Evolutionary conservation across 129 eudicot genomes (phyloP).

Genomic region (Scalesia atractyloides): DNA sequence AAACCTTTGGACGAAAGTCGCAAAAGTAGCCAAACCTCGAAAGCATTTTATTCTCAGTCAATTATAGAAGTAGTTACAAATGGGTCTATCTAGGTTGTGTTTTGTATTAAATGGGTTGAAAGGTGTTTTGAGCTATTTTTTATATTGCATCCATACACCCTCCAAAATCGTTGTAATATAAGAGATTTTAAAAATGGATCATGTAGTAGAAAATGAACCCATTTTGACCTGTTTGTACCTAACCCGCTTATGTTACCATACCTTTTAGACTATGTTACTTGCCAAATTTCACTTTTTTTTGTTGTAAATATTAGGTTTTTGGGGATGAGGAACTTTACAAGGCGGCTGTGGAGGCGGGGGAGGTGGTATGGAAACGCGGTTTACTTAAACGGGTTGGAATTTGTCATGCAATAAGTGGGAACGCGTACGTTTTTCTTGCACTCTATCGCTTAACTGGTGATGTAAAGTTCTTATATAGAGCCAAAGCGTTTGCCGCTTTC

Average conservation of each 20-base stretch:
- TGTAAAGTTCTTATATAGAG: conserved; percentile 57
- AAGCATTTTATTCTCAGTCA: too few relatives aligned
- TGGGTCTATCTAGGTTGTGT: background rate
- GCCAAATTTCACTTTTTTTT: background rate
- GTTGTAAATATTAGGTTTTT: conserved; percentile 47
- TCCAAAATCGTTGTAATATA: background rate
- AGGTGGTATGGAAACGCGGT: conserved; percentile 85
- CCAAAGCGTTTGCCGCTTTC: conserved; percentile 82
- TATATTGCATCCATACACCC: background rate
- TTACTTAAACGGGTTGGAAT: conserved; percentile 83
- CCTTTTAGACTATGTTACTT: background rate
- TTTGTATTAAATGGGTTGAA: background rate
- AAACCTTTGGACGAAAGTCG: too few relatives aligned
- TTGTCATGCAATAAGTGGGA: conserved; percentile 85
- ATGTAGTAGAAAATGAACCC: background rate
- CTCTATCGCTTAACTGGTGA: conserved; percentile 72
- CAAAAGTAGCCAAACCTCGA: too few relatives aligned
- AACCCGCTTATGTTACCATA: background rate
- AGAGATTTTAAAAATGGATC: background rate
- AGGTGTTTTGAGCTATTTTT: background rate
- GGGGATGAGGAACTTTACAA: conserved; percentile 52
- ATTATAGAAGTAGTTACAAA: too few relatives aligned
- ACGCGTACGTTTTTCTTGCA: conserved; percentile 74
- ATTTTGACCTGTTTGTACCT: background rate
- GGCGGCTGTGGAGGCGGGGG: conserved; percentile 81